phyloP scores from a whole-genome alignment of 495 filamentous ascomycete genomes.

The Hypoxylon trugodes region DNA sequence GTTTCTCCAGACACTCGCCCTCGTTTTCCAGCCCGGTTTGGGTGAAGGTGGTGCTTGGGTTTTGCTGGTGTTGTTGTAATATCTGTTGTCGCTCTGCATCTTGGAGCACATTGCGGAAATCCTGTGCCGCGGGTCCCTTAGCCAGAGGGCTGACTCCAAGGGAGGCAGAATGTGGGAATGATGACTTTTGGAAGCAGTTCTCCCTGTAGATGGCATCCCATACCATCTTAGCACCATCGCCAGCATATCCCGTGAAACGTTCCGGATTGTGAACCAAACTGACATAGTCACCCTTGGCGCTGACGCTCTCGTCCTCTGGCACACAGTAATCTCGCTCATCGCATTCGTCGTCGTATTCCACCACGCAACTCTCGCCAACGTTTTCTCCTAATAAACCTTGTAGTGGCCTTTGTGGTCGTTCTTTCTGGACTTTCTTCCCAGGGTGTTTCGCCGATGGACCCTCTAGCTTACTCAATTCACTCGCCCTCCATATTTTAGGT shows the following conservation, averaged over 20 bases:
- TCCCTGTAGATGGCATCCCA: conserved; percentile 98
- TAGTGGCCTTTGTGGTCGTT: conserved; percentile 75
- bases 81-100: conserved; percentile 71
- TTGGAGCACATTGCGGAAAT: conserved; percentile 83
- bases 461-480: conserved; percentile 91
- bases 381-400: conserved; percentile 83
- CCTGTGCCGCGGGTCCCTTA: conserved; percentile 73
- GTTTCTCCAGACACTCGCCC: conserved; percentile 95
- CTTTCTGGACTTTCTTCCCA: conserved; percentile 71
- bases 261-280: conserved; percentile 93
- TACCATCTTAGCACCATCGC: conserved; percentile 81
- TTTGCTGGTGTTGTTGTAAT: conserved; percentile 59
- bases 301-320: conserved; percentile 89
- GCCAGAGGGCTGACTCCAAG: conserved; percentile 52
- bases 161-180: conserved; percentile 59
- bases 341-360: conserved; percentile 97
- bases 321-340: conserved; percentile 98
- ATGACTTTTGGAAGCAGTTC: conserved; percentile 89
- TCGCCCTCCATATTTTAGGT: conserved; percentile 86
- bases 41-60: conserved; percentile 59
- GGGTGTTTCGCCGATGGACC: conserved; percentile 92
- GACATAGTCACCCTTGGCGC: conserved; percentile 93
- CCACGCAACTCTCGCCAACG: conserved; percentile 93
- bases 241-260: conserved; percentile 92
- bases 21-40: conserved; percentile 72